A percentile compares a stretch with the other conserved stretches of the same genome.
Conservation (phyloP, 805 yeast genomes). For the Starmera pachycereana region DNA sequence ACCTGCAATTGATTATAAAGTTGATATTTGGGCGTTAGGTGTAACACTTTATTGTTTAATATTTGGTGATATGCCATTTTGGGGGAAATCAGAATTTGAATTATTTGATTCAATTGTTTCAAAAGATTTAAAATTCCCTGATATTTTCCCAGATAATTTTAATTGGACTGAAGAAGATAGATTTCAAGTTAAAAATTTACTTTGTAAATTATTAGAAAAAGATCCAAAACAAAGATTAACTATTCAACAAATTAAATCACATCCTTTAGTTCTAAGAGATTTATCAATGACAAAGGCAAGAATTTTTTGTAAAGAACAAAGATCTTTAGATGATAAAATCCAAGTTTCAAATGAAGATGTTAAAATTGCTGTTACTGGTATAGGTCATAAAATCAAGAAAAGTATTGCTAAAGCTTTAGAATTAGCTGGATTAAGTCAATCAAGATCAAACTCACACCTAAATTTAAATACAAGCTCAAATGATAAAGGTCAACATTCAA, state of each 20-base stretch:
- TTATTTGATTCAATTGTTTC: slow-evolving; percentile 74
- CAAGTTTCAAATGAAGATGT: slow-evolving; percentile 59
- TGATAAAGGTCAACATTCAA: not conserved
- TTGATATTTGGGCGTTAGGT: slow-evolving; percentile 98
- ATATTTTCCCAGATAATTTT: slow-evolving; percentile 32
- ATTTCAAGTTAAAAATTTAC: slow-evolving; percentile 40
- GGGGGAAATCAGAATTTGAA: slow-evolving; percentile 78
- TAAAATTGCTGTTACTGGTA: slow-evolving; percentile 72
- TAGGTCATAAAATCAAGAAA: slow-evolving; percentile 49
- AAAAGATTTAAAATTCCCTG: slow-evolving; percentile 49
- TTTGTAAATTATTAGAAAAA: slow-evolving; percentile 53
- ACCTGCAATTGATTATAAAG: slow-evolving; percentile 62
- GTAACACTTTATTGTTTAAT: slow-evolving; percentile 81
- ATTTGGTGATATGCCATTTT: slow-evolving; percentile 84
- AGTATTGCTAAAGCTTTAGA: slow-evolving; percentile 18
- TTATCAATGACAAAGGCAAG: slow-evolving; percentile 20
- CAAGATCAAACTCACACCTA: not conserved
- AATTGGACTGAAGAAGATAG: slow-evolving; percentile 29
- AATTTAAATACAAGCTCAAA: not conserved
- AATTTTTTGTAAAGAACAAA: slow-evolving; percentile 15
- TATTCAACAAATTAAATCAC: slow-evolving; percentile 62
- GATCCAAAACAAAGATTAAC: slow-evolving; percentile 60
- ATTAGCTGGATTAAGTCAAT: slow-evolving; percentile 11
- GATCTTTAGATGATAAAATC: slow-evolving; percentile 26
- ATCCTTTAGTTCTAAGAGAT: slow-evolving; percentile 53